Evolutionary conservation across 345 rosid species (phyloP), one percentile per base, ranked within the genome.

Genomic region (Eucalyptus decipiens): DNA sequence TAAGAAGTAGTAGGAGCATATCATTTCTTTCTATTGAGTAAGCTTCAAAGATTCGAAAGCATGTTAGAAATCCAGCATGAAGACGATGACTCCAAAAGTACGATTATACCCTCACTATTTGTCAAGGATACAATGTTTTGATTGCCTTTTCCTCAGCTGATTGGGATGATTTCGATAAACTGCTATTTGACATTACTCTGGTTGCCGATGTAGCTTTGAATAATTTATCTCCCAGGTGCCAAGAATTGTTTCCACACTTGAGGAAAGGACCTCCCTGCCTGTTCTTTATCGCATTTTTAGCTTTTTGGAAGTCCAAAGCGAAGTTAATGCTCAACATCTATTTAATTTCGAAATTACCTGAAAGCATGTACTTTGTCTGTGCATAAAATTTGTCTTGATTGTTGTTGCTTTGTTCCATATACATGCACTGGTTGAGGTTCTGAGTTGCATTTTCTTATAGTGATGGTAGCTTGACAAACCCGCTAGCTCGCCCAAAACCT

Each of bases 381-480:
- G 45, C 83, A 34, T n/a, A 85, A 42, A 49, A 47, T 85, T 43
- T 47, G 86, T 26, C 37, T 26, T 4, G 14, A 14, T 43, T 12
- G 86, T 26, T 47, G 34, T 85, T 47, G 37, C 54, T 49, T 85
- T 28, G 86, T 49, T 26, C 34, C 54, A 37, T 72, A 6, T 72
- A 19, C 43, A 37, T 72, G 81, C 42, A 24, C 45, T 3, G 76
- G 26, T 37, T 69, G 47, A 85, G 50, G 69, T 87, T 87, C 56
- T 87, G 76, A 81, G 37, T 45, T 87, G 54, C 50, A 45, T 89
- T 48, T 76, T 81, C 34, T 48, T 90, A 90, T 97, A 97, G 99
- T 90, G 99, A 97, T 89, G 93, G 94, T 92, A 95, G 99, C 92
- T 90, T 96, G 90, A 92, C 93, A 90, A 97, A 95, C 90, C 91